Percentiles rank a stretch among this genome's conserved stretches.
Conservation (phyloP, 2,329 filamentous ascomycete genomes). For the Davidsoniella neocaledoniae region DNA sequence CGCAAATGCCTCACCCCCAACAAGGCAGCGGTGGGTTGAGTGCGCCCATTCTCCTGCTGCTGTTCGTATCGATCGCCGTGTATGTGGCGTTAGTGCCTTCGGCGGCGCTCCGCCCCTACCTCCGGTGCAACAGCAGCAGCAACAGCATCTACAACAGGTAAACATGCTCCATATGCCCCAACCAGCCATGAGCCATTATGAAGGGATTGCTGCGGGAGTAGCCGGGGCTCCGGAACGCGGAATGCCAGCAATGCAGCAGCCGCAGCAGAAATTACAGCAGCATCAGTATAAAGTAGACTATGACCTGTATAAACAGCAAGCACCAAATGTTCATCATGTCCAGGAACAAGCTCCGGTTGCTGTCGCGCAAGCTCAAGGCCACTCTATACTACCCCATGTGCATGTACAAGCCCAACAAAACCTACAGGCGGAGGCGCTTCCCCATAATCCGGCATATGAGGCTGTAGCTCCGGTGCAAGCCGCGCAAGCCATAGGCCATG, state of each 20-base stretch:
- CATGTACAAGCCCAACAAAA: slow-evolving; percentile 1
- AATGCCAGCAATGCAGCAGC: slow-evolving; percentile 2
- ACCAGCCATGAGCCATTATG: background rate
- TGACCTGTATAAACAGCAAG: background rate
- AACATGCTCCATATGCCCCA: slow-evolving; percentile 3
- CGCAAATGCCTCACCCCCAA: slow-evolving; percentile 9
- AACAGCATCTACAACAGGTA: slow-evolving; percentile 4
- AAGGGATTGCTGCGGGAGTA: background rate
- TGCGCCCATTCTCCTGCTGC: slow-evolving; percentile 10
- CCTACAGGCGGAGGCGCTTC: background rate
- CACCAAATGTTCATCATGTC: background rate
- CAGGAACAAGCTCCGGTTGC: background rate
- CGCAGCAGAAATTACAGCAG: background rate
- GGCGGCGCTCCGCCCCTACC: slow-evolving; percentile 4
- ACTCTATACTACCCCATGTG: background rate
- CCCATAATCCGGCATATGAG: background rate
- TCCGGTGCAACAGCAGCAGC: slow-evolving; percentile 1
- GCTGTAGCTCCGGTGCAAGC: background rate
- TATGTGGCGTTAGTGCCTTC: slow-evolving; percentile 12
- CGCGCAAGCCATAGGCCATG: background rate
- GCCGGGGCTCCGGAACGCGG: slow-evolving; percentile 1
- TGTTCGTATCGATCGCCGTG: slow-evolving; percentile 12
- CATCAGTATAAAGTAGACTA: background rate
- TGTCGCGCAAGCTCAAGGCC: background rate
- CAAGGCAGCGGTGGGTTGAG: slow-evolving; percentile 8